phyloP scores from a whole-genome alignment of 352 stramenopile species.

The Globisporangium apiculatum region DNA sequence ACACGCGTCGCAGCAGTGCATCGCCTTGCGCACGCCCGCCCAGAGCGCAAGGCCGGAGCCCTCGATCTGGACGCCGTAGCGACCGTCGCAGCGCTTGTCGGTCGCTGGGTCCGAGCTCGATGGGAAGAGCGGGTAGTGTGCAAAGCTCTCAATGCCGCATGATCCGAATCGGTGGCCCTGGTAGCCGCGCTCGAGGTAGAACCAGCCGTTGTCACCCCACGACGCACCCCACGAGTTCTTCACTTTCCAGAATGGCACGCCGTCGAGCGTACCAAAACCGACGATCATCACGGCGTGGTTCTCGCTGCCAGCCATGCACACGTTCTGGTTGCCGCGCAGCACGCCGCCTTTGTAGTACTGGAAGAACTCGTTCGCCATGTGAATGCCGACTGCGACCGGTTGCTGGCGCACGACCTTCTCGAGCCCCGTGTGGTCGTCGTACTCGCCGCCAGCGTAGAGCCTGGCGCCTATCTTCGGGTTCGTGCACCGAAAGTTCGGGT shows the following conservation, averaged over 20 bases:
- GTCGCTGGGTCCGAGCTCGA: not conserved
- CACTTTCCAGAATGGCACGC: constrained; percentile 23
- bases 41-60: not conserved
- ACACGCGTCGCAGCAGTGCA: constrained; percentile 1
- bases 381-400: not conserved
- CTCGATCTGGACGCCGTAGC: not conserved
- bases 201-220: constrained; percentile 31
- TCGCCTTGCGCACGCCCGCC: not conserved
- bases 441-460: constrained; percentile 1
- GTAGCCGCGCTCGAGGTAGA: constrained; percentile 29
- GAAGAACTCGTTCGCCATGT: not conserved
- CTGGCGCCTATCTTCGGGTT: constrained; percentile 8
- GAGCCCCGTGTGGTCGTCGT: constrained; percentile 5
- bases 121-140: constrained; percentile 28
- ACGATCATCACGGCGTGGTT: constrained; percentile 30
- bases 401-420: constrained; percentile 5
- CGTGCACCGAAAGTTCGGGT: constrained; percentile 5
- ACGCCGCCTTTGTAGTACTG: constrained; percentile 8
- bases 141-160: constrained; percentile 47
- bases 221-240: constrained; percentile 28
- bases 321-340: constrained; percentile 4
- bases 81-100: not conserved
- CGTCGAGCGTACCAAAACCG: constrained; percentile 20
- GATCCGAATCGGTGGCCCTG: constrained; percentile 31
- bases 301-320: not conserved